phyloP scores from a whole-genome alignment of 2,329 filamentous ascomycete species.

The Fusarium foetens region DNA sequence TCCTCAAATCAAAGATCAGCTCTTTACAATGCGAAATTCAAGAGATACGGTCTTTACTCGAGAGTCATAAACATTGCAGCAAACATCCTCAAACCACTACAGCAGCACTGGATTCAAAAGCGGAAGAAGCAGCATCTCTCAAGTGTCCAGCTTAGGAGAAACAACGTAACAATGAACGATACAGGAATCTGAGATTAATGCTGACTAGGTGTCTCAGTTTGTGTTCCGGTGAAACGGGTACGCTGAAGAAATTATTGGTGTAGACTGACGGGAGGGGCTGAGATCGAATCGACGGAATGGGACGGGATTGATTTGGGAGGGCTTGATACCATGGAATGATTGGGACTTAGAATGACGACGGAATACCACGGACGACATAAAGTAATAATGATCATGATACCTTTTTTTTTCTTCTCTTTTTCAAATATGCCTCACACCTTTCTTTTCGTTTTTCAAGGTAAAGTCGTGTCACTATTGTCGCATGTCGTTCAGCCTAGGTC shows the following conservation, averaged over 20 bases:
- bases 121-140: not conserved
- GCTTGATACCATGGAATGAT: not conserved
- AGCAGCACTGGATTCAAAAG: not conserved
- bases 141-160: not conserved
- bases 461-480: not conserved
- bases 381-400: not conserved
- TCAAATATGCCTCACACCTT: not conserved
- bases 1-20: not conserved
- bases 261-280: not conserved
- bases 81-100: not conserved
- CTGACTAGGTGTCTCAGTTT: not conserved
- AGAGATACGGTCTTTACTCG: not conserved
- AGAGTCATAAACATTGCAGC: not conserved
- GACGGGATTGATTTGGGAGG: no score
- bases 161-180: not conserved
- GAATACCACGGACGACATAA: not conserved
- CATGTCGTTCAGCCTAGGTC: not conserved
- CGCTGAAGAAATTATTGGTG: no score
- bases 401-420: not conserved
- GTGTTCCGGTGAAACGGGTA: not conserved
- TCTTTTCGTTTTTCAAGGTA: accelerated
- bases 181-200: slow-evolving; percentile 40
- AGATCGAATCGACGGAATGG: not conserved
- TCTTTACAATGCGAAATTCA: not conserved
- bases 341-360: not conserved